These are phyloP conservation scores for Suillus decipiens DNA, from an alignment of 768 basidiomycete genomes.

Conservation along the genomic window DNA sequence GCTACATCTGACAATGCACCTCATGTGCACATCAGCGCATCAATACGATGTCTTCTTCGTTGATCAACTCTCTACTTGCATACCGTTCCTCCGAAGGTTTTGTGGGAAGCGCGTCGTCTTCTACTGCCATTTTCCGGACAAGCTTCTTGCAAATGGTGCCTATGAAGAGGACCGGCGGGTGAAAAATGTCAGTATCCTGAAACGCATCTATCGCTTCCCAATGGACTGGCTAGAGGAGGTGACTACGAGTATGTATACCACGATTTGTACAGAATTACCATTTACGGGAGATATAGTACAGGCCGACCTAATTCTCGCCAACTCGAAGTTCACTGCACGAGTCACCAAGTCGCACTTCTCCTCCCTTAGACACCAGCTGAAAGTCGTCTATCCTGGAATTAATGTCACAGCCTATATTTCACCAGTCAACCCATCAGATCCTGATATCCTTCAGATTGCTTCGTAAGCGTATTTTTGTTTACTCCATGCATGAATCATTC, in stretches of 20 bases:
- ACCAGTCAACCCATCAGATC: constrained; percentile 41
- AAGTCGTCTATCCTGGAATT: constrained; percentile 95
- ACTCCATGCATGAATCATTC: not conserved
- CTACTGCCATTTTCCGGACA: constrained; percentile 98
- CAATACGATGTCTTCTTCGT: constrained; percentile 87
- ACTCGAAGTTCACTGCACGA: constrained; percentile 87
- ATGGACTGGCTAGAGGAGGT: constrained; percentile 90
- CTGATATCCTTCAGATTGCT: constrained; percentile 52
- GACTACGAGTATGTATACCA: constrained; percentile 70
- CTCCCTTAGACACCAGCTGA: constrained; percentile 59
- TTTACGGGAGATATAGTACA: constrained; percentile 53
- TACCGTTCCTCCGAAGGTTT: constrained; percentile 76
- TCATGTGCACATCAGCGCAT: constrained; percentile 49
- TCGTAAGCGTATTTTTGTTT: constrained; percentile 47
- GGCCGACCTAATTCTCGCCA: constrained; percentile 88
- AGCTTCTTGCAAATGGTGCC: constrained; percentile 75
- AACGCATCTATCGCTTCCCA: constrained; percentile 79
- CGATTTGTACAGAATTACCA: not conserved
- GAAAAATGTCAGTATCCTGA: constrained; percentile 52
- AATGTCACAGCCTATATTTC: constrained; percentile 73
- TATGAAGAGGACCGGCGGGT: constrained; percentile 54
- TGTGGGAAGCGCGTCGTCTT: constrained; percentile 85
- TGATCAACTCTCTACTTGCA: constrained; percentile 91
- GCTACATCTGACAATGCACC: constrained; percentile 71
- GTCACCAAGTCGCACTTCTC: constrained; percentile 78